A percentile compares a stretch with the other conserved stretches of the same genome.
Conservation (phyloP, 179 eudicot genomes). For the Beta lomatogona region DNA sequence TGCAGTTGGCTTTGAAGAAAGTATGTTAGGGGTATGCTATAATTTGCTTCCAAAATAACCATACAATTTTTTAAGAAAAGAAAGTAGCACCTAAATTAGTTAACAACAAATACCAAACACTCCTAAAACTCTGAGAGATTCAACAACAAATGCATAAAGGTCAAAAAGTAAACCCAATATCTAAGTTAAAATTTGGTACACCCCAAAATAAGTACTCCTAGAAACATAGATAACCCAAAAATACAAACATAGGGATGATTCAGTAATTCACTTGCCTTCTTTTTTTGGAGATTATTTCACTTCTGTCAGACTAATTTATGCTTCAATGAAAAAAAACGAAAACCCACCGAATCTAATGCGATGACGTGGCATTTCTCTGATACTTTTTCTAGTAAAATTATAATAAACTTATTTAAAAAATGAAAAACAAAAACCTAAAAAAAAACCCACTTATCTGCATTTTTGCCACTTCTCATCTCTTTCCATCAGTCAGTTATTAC, state of each 20-base stretch:
- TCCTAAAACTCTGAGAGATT: background rate
- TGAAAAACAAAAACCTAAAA: background rate
- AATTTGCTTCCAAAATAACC: background rate
- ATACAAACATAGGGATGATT: background rate
- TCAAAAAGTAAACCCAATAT: conserved; percentile 1
- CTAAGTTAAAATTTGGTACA: conserved; percentile 5
- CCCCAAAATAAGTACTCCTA: background rate
- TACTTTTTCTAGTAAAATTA: background rate
- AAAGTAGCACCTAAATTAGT: background rate
- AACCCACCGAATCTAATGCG: conserved; percentile 31
- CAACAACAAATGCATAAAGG: conserved; percentile 4
- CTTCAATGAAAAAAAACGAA: background rate
- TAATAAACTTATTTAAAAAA: background rate
- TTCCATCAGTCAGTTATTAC: conserved; percentile 27
- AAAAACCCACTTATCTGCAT: conserved; percentile 23
- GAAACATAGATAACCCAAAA: background rate
- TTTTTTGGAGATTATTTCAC: background rate
- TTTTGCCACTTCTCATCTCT: conserved; percentile 19
- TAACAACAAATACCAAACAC: background rate
- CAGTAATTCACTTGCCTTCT: background rate
- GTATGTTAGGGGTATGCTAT: background rate
- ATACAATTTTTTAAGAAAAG: background rate
- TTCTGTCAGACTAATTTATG: conserved; percentile 1
- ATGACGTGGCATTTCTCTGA: conserved; percentile 16
- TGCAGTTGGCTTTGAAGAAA: background rate